Evolutionary conservation across 2,329 filamentous ascomycete genomes (phyloP), one percentile per base, ranked within the genome.

Genomic region (Venturia pyrina): DNA sequence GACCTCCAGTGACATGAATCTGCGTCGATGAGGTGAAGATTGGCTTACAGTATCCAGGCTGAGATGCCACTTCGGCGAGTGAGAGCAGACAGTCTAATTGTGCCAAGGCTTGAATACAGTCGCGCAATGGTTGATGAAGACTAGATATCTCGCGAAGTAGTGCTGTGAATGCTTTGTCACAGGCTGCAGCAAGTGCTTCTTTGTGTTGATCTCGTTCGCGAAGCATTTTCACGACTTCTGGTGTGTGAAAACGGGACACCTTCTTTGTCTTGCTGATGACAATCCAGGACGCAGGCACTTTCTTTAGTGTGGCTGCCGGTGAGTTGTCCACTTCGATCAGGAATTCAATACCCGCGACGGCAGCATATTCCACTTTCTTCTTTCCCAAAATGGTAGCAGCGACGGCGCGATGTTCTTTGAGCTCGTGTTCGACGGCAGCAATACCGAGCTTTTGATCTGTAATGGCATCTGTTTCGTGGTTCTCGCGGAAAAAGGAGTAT

Each of bases 221-320:
- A 21, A 96, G 84, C 70, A 96, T 83, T 68, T 86, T 86, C 62
- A 96, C 83, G 32, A 97, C 91, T 70, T 96, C 89, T 5, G 95
- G 95, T 0, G 95, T 95, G 77, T 99, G 95, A 76, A 98, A 99
- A 67, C 95, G 88, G 0, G 91, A 93, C 5, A 93, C 79, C 71
- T 91, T 91, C 76, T 98, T 98, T 7, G 95, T 99, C 62, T 93
- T 93, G 66, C 89, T 96, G 71, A 98, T 90, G 77, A 99, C 98
- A 69, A 85, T 83, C 95, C 95, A 99, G 0, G 91, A 96, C 4
- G 95, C 93, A 0, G 95, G 95, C 0, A 99, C 91, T 66, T 88
- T 86, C 74, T 92, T 95, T 67, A 97, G 83, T 65, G 91, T 85
- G 0, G 83, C 82, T 11, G 19, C 7, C 10, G 41, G 28, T 24